Evolutionary conservation across 2,329 filamentous ascomycete genomes (phyloP).

Genomic region (Fusarium begoniae): DNA sequence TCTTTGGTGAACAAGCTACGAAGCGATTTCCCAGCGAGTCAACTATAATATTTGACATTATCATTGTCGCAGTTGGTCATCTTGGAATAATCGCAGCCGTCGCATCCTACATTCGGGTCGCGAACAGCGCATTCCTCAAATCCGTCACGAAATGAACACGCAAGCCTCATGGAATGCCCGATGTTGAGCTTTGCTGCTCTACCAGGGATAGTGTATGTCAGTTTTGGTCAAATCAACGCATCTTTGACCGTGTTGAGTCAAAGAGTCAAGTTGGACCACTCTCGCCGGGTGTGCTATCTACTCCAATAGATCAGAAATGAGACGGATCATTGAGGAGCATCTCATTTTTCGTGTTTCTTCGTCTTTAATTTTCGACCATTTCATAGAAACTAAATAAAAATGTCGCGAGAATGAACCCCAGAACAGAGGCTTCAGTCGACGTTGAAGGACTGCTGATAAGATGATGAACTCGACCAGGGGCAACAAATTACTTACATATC

Average conservation of each 20-base stretch:
- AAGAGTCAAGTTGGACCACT: not conserved
- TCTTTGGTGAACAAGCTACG: not conserved
- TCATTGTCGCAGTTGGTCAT: not conserved
- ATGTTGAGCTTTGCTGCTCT: not conserved
- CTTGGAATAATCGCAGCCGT: not conserved
- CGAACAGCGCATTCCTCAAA: not conserved
- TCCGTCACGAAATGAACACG: not conserved
- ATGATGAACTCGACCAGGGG: no score
- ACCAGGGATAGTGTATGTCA: not conserved
- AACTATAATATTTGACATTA: not conserved
- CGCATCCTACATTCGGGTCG: not conserved
- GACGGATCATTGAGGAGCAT: not conserved
- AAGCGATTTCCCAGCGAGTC: not conserved
- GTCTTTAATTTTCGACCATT: rapidly evolving
- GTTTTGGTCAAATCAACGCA: not conserved
- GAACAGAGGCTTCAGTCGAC: no score
- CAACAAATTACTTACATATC: no score
- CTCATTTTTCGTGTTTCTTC: not conserved
- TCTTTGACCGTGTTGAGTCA: not conserved
- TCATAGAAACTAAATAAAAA: not conserved
- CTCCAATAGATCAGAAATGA: not conserved
- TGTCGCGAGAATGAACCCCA: rapidly evolving
- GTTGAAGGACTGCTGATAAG: no score
- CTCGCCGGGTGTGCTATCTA: not conserved
- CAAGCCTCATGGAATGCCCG: not conserved